phyloP scores from a whole-genome alignment of 345 rosid genomes.

The Psidium friedrichsthalianum region DNA sequence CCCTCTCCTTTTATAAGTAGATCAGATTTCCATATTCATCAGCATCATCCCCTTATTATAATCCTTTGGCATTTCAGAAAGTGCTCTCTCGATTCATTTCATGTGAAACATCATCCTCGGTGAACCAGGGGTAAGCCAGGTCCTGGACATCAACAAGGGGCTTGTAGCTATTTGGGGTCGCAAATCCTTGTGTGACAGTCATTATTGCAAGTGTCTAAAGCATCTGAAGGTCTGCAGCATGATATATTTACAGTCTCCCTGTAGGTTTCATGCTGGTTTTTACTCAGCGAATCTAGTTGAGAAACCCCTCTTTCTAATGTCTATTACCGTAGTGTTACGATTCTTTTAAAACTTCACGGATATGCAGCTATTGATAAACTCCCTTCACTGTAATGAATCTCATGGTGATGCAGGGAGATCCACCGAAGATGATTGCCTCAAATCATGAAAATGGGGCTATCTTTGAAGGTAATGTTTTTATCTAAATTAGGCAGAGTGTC shows the following conservation, averaged over 20 bases:
- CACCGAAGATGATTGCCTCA: slow-evolving; percentile 12
- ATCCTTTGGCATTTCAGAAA: slow-evolving; percentile 14
- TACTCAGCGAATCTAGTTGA: slow-evolving; percentile 23
- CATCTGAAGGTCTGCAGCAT: slow-evolving; percentile 9
- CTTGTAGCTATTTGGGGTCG: slow-evolving; percentile 8
- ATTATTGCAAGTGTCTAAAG: slow-evolving; percentile 26
- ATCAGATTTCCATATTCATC: slow-evolving; percentile 8
- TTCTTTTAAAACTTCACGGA: slow-evolving; percentile 15
- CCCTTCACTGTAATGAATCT: slow-evolving; percentile 6
- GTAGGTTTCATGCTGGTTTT: slow-evolving; percentile 10
- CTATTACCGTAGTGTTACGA: slow-evolving; percentile 7
- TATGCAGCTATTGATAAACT: slow-evolving; percentile 6
- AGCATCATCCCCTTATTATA: slow-evolving; percentile 11
- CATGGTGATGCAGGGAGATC: slow-evolving; percentile 7
- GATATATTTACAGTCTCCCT: slow-evolving; percentile 16
- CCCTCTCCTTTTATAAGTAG: slow-evolving; percentile 18
- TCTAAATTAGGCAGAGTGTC: neutral
- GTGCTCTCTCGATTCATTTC: slow-evolving; percentile 11
- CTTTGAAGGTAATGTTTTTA: neutral
- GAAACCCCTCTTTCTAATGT: slow-evolving; percentile 4
- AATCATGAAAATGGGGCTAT: slow-evolving; percentile 4
- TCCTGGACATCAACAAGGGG: neutral
- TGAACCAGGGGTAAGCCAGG: slow-evolving; percentile 7
- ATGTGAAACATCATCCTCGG: slow-evolving; percentile 5
- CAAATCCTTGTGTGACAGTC: slow-evolving; percentile 17